A percentile compares a stretch with the other conserved stretches of the same genome.
Evolutionary conservation across 441 rosid species (phyloP).

Genomic region (Bruguiera hainesii): DNA sequence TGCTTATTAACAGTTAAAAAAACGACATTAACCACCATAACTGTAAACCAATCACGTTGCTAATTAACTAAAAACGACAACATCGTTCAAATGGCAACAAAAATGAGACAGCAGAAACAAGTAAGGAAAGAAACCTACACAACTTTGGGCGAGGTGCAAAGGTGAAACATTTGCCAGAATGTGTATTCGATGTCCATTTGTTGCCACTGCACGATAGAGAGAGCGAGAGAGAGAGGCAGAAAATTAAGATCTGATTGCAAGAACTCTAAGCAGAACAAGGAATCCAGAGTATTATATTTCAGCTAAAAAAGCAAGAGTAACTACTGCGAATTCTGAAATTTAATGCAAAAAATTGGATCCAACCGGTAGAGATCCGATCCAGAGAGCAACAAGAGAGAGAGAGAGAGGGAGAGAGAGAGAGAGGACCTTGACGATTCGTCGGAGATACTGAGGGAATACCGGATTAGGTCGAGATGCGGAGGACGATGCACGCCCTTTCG

Average conservation of each 20-base stretch:
- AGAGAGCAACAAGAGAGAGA: conserved; percentile 1
- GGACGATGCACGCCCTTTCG: conserved; percentile 75
- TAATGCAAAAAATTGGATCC: conserved; percentile 5
- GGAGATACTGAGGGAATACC: conserved; percentile 76
- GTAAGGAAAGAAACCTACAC: conserved; percentile 54
- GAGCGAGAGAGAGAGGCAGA: not conserved
- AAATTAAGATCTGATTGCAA: too few species aligned
- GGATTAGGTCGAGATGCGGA: conserved; percentile 66
- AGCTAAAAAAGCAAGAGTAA: too few species aligned
- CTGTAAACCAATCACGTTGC: not conserved
- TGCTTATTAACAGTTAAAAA: too few species aligned
- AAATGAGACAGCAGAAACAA: not conserved
- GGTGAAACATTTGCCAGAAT: conserved; percentile 99
- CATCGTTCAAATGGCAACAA: not conserved
- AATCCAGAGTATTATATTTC: too few species aligned
- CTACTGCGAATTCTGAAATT: not conserved
- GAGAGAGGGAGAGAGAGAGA: conserved; percentile 19
- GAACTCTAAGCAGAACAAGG: too few species aligned
- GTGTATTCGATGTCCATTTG: conserved; percentile 99
- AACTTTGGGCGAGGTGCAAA: conserved; percentile 96
- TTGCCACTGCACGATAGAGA: conserved; percentile 65
- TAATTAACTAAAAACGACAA: not conserved
- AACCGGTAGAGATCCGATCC: conserved; percentile 20
- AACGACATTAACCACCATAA: too few species aligned
- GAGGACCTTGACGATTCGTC: conserved; percentile 91